Evolutionary conservation across 768 basidiomycete genomes (phyloP).

Genomic region (Tricholoma flavovirens): DNA sequence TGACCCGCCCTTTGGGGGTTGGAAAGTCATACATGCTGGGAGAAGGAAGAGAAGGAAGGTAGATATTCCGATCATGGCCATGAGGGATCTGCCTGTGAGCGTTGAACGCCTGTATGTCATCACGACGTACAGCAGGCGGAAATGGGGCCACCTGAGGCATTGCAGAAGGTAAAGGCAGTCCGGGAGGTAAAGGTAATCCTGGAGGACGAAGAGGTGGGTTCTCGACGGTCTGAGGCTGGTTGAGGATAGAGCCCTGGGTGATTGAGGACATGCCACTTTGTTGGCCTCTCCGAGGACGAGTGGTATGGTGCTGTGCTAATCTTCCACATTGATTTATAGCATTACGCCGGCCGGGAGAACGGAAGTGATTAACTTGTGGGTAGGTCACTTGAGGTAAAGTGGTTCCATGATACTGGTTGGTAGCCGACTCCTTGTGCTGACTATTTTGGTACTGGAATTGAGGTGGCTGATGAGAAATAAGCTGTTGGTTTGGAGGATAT

Average conservation of each 20-base stretch:
- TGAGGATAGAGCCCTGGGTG: not conserved
- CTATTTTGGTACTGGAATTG: not conserved
- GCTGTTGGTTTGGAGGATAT: not conserved
- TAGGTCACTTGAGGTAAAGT: not conserved
- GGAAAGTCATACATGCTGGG: not conserved
- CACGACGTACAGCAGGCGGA: not conserved
- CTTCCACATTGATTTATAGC: not conserved
- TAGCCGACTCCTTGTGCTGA: not conserved
- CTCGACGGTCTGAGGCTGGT: not conserved
- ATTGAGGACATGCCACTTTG: not conserved
- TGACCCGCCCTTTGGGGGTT: not conserved
- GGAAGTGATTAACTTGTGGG: not conserved
- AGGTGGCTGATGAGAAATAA: not conserved
- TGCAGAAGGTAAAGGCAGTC: not conserved
- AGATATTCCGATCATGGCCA: not conserved
- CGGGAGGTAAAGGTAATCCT: not conserved
- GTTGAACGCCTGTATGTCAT: not conserved
- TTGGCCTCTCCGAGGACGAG: not conserved
- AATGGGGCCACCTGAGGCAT: not conserved
- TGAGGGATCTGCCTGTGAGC: not conserved
- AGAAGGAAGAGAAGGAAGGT: not conserved
- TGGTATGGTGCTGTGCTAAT: not conserved
- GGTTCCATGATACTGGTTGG: not conserved
- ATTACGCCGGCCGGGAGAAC: not conserved
- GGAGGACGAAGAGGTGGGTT: not conserved